These are phyloP conservation scores for Sarocladium brachiariae DNA, from an alignment of 2,329 filamentous ascomycete species.

Conservation along the genomic window DNA sequence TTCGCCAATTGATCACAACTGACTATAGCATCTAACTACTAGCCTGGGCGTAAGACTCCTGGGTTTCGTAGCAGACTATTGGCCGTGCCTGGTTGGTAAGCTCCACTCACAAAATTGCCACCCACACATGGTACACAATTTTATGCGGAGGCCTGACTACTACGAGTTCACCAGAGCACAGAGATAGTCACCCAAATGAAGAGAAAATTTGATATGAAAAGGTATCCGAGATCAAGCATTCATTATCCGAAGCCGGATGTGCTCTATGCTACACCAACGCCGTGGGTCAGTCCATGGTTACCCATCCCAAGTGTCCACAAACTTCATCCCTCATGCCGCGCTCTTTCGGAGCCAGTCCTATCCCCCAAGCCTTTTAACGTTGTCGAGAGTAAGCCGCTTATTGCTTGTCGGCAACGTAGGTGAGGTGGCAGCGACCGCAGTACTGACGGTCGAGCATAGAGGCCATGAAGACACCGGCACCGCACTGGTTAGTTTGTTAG, in stretches of 20 bases:
- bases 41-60: too few relatives aligned
- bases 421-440: conserved; percentile 70
- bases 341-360: conserved; percentile 16
- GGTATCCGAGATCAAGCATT: conserved; percentile 28
- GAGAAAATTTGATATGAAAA: conserved; percentile 12
- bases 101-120: too few relatives aligned
- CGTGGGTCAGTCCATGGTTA: conserved; percentile 24
- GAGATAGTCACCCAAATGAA: background rate
- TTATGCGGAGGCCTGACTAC: too few relatives aligned
- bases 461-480: conserved; percentile 99
- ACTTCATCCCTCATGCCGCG: conserved; percentile 10
- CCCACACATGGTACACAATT: too few relatives aligned
- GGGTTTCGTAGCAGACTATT: too few relatives aligned
- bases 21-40: too few relatives aligned
- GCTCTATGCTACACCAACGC: conserved; percentile 39
- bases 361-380: conserved; percentile 13
- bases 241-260: conserved; percentile 33
- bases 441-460: conserved; percentile 99
- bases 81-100: too few relatives aligned
- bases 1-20: too few relatives aligned
- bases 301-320: conserved; percentile 16
- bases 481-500: too few relatives aligned
- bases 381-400: conserved; percentile 27
- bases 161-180: too few relatives aligned
- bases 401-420: conserved; percentile 67